Evolutionary conservation across 306 rosid genomes (phyloP).

Genomic region (Corylus heterophylla): DNA sequence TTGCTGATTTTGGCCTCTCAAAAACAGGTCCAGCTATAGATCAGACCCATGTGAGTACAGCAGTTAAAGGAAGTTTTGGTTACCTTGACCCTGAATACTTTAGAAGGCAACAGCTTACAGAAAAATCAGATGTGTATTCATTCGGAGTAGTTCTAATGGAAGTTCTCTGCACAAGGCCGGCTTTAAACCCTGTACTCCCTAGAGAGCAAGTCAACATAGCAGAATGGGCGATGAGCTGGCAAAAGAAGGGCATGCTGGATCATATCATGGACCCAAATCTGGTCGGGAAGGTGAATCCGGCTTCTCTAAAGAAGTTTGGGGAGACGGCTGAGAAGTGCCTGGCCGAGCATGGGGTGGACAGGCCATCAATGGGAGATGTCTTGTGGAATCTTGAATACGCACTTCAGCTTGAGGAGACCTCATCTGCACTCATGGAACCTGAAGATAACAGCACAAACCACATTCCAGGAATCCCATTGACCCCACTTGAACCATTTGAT

Average conservation of each 20-base stretch:
- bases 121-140: constrained; percentile 96
- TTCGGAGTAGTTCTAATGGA: constrained; percentile 97
- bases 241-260: constrained; percentile 95
- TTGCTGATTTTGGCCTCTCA: constrained; percentile 97
- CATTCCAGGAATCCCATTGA: constrained; percentile 76
- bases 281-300: constrained; percentile 76
- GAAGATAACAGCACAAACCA: constrained; percentile 96
- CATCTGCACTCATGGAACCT: constrained; percentile 80
- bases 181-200: constrained; percentile 93
- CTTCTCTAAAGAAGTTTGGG: constrained; percentile 91
- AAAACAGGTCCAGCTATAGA: constrained; percentile 95
- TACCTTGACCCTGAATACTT: constrained; percentile 98
- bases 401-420: constrained; percentile 88
- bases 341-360: constrained; percentile 85
- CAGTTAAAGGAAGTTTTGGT: constrained; percentile 97
- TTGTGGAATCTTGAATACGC: constrained; percentile 95
- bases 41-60: constrained; percentile 97
- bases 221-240: constrained; percentile 98
- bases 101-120: constrained; percentile 94
- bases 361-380: constrained; percentile 99
- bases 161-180: constrained; percentile 96
- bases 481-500: constrained; percentile 73
- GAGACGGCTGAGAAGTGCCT: constrained; percentile 97
- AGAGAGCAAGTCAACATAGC: constrained; percentile 97
- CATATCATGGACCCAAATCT: constrained; percentile 90